phyloP scores from a whole-genome alignment of 2,329 filamentous ascomycete species.

The Monilinia vaccinii-corymbosi region DNA sequence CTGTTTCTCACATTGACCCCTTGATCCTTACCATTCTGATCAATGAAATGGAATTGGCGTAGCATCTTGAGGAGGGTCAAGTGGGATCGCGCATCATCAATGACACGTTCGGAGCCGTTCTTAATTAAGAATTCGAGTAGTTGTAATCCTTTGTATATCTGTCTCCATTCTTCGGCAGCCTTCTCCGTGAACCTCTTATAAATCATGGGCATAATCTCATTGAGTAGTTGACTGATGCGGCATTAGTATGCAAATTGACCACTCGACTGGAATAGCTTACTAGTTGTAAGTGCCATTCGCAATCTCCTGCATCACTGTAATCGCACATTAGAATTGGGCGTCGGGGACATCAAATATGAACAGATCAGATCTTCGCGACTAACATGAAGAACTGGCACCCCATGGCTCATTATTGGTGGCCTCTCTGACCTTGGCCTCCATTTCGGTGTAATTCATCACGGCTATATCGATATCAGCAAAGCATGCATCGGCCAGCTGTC shows the following conservation, averaged over 20 bases:
- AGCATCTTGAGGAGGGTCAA: slow-evolving; percentile 96
- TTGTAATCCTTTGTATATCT: slow-evolving; percentile 98
- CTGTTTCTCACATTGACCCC: slow-evolving; percentile 95
- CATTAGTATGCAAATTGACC: slow-evolving; percentile 12
- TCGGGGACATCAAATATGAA: neutral
- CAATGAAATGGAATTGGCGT: slow-evolving; percentile 94
- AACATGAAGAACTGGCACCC: slow-evolving; percentile 36
- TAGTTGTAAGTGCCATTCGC: slow-evolving; percentile 97
- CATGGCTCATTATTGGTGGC: slow-evolving; percentile 99
- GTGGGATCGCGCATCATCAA: slow-evolving; percentile 93
- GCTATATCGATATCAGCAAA: slow-evolving; percentile 38
- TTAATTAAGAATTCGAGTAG: slow-evolving; percentile 95
- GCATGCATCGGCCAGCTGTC: slow-evolving; percentile 18
- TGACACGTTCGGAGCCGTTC: slow-evolving; percentile 93
- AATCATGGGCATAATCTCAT: slow-evolving; percentile 99
- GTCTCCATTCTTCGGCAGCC: slow-evolving; percentile 94
- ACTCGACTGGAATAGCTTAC: slow-evolving; percentile 56
- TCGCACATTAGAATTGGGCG: neutral
- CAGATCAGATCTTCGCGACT: slow-evolving; percentile 5
- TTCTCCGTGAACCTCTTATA: slow-evolving; percentile 99
- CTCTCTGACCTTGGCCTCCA: slow-evolving; percentile 77
- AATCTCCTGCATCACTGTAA: slow-evolving; percentile 78
- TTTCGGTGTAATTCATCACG: slow-evolving; percentile 73
- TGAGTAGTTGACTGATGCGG: slow-evolving; percentile 69
- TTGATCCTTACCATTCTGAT: slow-evolving; percentile 95